A percentile compares a stretch with the other conserved stretches of the same genome.
Conservation (phyloP, 2,329 filamentous ascomycete genomes). For the Fusarium setosum region DNA sequence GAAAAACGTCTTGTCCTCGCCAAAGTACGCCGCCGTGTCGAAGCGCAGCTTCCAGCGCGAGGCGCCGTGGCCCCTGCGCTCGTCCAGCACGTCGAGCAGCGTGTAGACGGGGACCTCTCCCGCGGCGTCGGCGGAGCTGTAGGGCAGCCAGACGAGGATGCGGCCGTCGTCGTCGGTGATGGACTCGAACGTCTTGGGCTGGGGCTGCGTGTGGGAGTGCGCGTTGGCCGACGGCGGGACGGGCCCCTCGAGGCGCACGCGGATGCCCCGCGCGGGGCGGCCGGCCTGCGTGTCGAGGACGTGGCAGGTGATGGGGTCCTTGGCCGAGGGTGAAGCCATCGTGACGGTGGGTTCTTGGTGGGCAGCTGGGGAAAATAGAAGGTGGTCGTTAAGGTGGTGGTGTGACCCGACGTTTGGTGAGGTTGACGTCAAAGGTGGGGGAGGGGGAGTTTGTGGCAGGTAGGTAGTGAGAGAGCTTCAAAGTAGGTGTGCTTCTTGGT, state of each 20-base stretch:
- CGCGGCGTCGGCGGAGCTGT: conserved; percentile 60
- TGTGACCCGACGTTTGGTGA: conserved; percentile 10
- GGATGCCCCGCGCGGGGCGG: conserved; percentile 73
- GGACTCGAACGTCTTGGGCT: conserved; percentile 68
- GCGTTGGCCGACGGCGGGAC: conserved; percentile 43
- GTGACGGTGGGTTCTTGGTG: conserved; percentile 7
- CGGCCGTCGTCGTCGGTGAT: conserved; percentile 82
- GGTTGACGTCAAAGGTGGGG: conserved; percentile 27
- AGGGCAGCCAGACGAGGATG: conserved; percentile 75
- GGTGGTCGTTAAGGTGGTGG: not conserved
- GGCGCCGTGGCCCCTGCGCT: conserved; percentile 52
- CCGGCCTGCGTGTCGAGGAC: conserved; percentile 85
- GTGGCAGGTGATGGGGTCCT: conserved; percentile 85
- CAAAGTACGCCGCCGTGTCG: conserved; percentile 79
- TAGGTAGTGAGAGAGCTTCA: not conserved
- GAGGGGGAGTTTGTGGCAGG: not conserved
- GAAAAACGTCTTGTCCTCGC: conserved; percentile 70
- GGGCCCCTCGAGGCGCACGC: conserved; percentile 71
- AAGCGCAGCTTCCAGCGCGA: conserved; percentile 78
- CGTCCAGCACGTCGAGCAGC: conserved; percentile 65
- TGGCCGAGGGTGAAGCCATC: conserved; percentile 46
- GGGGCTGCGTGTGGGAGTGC: conserved; percentile 28
- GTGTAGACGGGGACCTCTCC: conserved; percentile 70
- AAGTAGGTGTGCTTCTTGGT: not conserved
- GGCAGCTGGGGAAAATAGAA: not conserved